Base-by-base conservation (phyloP, 441 rosid genomes). In the Jatropha multifida region DNA sequence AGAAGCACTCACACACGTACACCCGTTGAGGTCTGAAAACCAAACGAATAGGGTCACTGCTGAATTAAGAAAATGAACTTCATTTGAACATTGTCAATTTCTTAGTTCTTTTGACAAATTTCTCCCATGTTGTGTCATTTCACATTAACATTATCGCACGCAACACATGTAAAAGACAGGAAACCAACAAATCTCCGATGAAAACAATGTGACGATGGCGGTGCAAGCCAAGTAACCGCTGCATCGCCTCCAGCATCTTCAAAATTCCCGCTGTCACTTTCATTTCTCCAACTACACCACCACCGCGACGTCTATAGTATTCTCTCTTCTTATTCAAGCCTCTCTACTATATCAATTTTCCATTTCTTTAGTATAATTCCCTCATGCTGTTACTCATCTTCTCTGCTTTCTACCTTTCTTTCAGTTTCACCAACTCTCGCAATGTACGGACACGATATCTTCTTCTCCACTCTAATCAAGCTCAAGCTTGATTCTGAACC, bases 381-480 rank as follows among this genome's bases (percentile, higher is more conserved):
- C 37, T 18, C 40, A n/a, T 58, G 32, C 12, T 69, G 49, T 54
- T 67, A 2, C 20, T 1, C 9, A n/a, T 27, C 17, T 77, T 41
- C 23, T 3, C 5, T 60, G 13, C 38, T 17, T 23, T 51, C 5
- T 23, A 37, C 60, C 10, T n/a, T 49, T 17, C 46, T 42, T 54
- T 68, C 73, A 27, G 18, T 58, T 58, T 38, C 65, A 51, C 52
- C 54, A 6, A 13, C 0, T 38, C 20, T 56, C 37, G 73, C 77
- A 85, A 94, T 89, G 96, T 77, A 80, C 82, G 79, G 83, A 6
- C 77, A 77, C 73, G 91, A 85, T 83, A 79, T 80, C 49, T 84
- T 79, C 78, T 72, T 78, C 58, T 79, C 83, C 26, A 15, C 58
- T 62, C 71, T 79, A 63, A 58, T 81, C 81, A 84, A 48, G 7